A percentile compares a stretch with the other conserved stretches of the same genome.
These are phyloP conservation scores for Elaeis guineensis DNA, from an alignment of 176 grass and related monocot species.

Conservation along the genomic window DNA sequence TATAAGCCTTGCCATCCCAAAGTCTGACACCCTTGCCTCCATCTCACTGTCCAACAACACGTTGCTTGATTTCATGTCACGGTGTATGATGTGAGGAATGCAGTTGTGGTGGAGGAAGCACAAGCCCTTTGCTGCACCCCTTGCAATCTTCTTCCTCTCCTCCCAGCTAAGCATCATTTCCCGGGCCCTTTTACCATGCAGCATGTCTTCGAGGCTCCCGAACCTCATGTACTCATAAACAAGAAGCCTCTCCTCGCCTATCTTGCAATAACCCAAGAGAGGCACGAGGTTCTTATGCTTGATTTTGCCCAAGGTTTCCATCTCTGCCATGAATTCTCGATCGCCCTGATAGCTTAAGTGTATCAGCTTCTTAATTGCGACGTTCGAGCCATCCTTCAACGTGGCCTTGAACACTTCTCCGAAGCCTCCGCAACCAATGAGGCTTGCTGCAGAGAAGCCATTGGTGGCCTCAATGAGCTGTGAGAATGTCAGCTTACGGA, in stretches of 20 bases:
- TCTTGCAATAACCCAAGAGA: slow-evolving; percentile 80
- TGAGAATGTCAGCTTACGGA: slow-evolving; percentile 79
- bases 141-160: slow-evolving; percentile 50
- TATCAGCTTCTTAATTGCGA: slow-evolving; percentile 93
- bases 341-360: slow-evolving; percentile 93
- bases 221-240: slow-evolving; percentile 94
- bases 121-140: slow-evolving; percentile 60
- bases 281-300: slow-evolving; percentile 88
- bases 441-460: slow-evolving; percentile 64
- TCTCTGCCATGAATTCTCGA: slow-evolving; percentile 95
- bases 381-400: slow-evolving; percentile 66
- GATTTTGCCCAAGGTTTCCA: slow-evolving; percentile 96
- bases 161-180: slow-evolving; percentile 30
- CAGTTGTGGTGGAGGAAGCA: slow-evolving; percentile 98
- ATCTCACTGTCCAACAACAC: slow-evolving; percentile 68
- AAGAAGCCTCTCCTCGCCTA: slow-evolving; percentile 87
- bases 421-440: slow-evolving; percentile 80
- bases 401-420: slow-evolving; percentile 98
- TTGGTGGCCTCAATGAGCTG: slow-evolving; percentile 96
- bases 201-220: slow-evolving; percentile 81
- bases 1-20: slow-evolving; percentile 88
- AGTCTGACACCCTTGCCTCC: slow-evolving; percentile 79
- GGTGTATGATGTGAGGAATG: slow-evolving; percentile 99
- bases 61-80: slow-evolving; percentile 99
- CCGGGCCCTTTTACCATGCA: slow-evolving; percentile 30